Conservation (phyloP, 1,284 basidiomycete species). For the Apiotrichum siamense region DNA sequence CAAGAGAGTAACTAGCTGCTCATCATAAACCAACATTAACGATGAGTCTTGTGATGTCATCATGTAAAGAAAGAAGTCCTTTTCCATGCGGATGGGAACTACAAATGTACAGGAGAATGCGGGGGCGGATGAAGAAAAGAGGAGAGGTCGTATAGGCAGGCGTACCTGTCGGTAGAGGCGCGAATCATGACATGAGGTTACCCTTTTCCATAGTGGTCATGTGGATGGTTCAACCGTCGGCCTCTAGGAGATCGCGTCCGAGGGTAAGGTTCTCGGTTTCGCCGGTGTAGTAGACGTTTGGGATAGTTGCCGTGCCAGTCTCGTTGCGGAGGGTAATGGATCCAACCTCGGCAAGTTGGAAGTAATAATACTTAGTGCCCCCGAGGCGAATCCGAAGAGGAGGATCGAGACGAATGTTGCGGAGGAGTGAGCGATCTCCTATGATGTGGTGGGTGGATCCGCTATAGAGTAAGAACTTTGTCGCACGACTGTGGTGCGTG, state of each 20-base stretch:
- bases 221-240: neutral
- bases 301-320: neutral
- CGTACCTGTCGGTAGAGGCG: too few species aligned
- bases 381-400: neutral
- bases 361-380: neutral
- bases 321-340: neutral
- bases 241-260: neutral
- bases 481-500: too few species aligned
- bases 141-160: too few species aligned
- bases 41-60: too few species aligned
- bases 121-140: too few species aligned
- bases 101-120: too few species aligned
- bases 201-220: neutral
- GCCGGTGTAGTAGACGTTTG: neutral
- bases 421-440: neutral
- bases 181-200: too few species aligned
- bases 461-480: conserved; percentile 1
- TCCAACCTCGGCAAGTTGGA: neutral
- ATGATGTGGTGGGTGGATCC: conserved; percentile 4
- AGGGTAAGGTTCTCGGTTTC: conserved; percentile 1
- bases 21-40: too few species aligned
- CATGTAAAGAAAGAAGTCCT: too few species aligned
- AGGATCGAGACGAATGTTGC: neutral
- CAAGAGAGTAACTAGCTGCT: too few species aligned
- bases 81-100: too few species aligned